Evolutionary conservation across 768 basidiomycete species (phyloP).

Genomic region (Mycena olivaceomarginata): DNA sequence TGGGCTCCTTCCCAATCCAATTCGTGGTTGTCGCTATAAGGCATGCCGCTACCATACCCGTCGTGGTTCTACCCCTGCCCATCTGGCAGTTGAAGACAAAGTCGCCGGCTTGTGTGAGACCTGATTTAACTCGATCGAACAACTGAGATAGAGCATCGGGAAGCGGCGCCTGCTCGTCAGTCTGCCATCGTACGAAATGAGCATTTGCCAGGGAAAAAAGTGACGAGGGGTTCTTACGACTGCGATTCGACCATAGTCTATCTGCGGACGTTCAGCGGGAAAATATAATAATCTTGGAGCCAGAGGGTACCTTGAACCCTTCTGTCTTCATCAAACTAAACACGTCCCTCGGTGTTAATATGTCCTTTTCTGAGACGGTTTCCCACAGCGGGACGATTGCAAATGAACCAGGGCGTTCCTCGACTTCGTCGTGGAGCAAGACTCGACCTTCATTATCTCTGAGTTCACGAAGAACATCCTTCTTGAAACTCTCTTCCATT

Average conservation of each 20-base stretch:
- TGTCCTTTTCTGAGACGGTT: slow-evolving; percentile 85
- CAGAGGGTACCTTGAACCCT: slow-evolving; percentile 78
- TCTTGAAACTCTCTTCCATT: slow-evolving; percentile 93
- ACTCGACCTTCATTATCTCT: slow-evolving; percentile 83
- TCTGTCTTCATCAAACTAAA: slow-evolving; percentile 85
- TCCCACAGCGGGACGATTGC: slow-evolving; percentile 98
- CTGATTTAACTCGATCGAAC: slow-evolving; percentile 80
- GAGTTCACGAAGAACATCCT: slow-evolving; percentile 91
- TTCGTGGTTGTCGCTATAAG: slow-evolving; percentile 86
- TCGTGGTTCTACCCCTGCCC: slow-evolving; percentile 94
- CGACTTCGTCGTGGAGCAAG: slow-evolving; percentile 96
- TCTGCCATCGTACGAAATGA: slow-evolving; percentile 66
- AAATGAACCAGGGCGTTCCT: slow-evolving; percentile 93
- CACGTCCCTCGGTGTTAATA: slow-evolving; percentile 91
- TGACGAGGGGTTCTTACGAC: slow-evolving; percentile 75
- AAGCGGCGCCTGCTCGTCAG: slow-evolving; percentile 97
- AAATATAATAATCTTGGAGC: neutral
- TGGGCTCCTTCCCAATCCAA: slow-evolving; percentile 70
- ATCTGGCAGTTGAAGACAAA: slow-evolving; percentile 99
- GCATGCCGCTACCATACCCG: slow-evolving; percentile 95
- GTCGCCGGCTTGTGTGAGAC: slow-evolving; percentile 78
- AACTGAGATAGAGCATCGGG: slow-evolving; percentile 91
- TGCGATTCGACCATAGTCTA: slow-evolving; percentile 92
- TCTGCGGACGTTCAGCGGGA: slow-evolving; percentile 60
- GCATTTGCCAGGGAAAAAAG: slow-evolving; percentile 9